phyloP scores from a whole-genome alignment of 2,329 filamentous ascomycete genomes.

The Drechslera avenae region DNA sequence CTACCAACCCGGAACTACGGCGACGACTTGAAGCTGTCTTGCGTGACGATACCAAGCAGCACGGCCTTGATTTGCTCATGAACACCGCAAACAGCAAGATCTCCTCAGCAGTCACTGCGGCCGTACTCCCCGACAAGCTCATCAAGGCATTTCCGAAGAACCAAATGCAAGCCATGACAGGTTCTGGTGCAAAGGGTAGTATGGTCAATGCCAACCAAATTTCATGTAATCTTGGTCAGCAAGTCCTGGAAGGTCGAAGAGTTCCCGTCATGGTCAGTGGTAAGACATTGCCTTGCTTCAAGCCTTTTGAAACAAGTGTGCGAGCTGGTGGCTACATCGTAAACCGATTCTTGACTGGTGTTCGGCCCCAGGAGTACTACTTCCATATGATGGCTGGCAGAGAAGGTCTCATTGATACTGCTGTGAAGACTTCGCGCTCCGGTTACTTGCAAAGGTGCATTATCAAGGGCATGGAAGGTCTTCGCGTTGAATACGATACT shows the following conservation, averaged over 20 bases:
- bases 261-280: conserved; percentile 98
- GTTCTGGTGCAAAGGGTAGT: conserved; percentile 91
- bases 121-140: conserved; percentile 80
- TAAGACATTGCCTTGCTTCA: conserved; percentile 93
- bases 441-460: conserved; percentile 96
- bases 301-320: conserved; percentile 85
- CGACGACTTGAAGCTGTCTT: conserved; percentile 85
- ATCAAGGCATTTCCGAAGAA: conserved; percentile 94
- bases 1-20: conserved; percentile 72
- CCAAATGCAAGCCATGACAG: conserved; percentile 99
- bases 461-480: conserved; percentile 97
- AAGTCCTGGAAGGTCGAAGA: conserved; percentile 91
- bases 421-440: conserved; percentile 96
- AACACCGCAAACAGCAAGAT: conserved; percentile 72
- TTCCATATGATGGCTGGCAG: conserved; percentile 99
- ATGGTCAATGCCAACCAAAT: conserved; percentile 96
- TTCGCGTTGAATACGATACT: conserved; percentile 89
- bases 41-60: conserved; percentile 88
- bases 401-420: conserved; percentile 98
- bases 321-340: conserved; percentile 92
- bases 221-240: conserved; percentile 95
- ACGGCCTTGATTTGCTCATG: conserved; percentile 85
- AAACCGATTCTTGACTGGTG: conserved; percentile 96
- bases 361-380: conserved; percentile 96
- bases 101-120: conserved; percentile 76